These are phyloP conservation scores for Huntiella abstrusa DNA, from an alignment of 2,329 filamentous ascomycete species.

Conservation along the genomic window DNA sequence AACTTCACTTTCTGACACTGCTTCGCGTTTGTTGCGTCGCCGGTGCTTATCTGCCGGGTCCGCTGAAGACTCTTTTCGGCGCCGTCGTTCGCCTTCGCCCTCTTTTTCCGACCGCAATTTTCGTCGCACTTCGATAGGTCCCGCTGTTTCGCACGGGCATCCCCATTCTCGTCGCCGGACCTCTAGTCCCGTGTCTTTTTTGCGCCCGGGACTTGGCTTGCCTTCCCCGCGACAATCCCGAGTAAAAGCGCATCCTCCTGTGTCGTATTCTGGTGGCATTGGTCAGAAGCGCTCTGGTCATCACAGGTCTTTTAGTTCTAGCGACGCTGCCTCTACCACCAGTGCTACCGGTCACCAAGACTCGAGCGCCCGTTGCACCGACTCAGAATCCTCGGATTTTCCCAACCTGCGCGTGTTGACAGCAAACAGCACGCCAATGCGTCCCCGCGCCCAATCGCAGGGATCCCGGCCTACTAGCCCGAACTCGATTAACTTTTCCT, in stretches of 20 bases:
- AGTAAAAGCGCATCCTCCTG: neutral
- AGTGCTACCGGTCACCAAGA: too few relatives aligned
- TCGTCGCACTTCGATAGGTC: too few relatives aligned
- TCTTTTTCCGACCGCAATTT: too few relatives aligned
- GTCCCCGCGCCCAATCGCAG: conserved; percentile 27
- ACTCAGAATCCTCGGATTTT: conserved; percentile 19
- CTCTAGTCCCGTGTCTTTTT: conserved; percentile 4
- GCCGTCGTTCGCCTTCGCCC: conserved; percentile 13
- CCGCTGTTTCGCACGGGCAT: too few relatives aligned
- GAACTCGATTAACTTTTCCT: conserved; percentile 41
- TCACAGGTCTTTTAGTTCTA: too few relatives aligned
- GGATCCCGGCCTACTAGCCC: conserved; percentile 23
- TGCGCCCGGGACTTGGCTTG: too few relatives aligned
- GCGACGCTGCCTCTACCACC: too few relatives aligned
- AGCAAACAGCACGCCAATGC: conserved; percentile 15
- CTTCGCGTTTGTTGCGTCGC: neutral
- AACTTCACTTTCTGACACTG: conserved; percentile 39
- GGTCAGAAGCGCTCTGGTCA: too few relatives aligned
- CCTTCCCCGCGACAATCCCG: neutral
- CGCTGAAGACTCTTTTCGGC: conserved; percentile 12
- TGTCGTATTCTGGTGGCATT: too few relatives aligned
- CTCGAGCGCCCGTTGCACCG: neutral
- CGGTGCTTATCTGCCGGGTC: neutral
- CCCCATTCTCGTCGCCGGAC: conserved; percentile 15
- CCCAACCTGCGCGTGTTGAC: conserved; percentile 29